Percentiles rank a stretch among this genome's conserved stretches.
These are phyloP conservation scores for Brassica juncea DNA, from an alignment of 345 rosid genomes.

Conservation along the genomic window DNA sequence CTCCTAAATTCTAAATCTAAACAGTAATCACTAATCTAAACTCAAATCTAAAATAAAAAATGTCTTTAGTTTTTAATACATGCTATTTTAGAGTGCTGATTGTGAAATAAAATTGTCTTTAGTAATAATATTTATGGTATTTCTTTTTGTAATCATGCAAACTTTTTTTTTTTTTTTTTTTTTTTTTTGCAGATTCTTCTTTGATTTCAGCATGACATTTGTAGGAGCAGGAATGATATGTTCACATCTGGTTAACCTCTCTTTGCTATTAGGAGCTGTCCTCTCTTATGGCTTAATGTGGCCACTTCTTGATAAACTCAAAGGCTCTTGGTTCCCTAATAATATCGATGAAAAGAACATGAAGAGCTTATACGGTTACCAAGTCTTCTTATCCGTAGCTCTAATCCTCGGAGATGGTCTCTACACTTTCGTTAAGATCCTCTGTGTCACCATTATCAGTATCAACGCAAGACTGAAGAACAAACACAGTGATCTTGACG, in stretches of 20 bases:
- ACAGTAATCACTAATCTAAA: background rate
- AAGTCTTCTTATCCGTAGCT: conserved; percentile 86
- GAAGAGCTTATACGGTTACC: conserved; percentile 89
- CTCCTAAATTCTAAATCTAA: background rate
- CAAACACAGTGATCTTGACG: conserved; percentile 32
- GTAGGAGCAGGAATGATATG: conserved; percentile 97
- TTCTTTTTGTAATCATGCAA: conserved; percentile 4
- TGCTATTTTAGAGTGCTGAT: background rate
- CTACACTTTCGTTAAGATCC: conserved; percentile 76
- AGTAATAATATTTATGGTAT: background rate
- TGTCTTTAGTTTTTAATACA: background rate
- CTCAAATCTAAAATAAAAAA: background rate
- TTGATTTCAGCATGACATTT: conserved; percentile 79
- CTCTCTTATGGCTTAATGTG: conserved; percentile 85
- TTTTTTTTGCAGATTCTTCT: conserved; percentile 60
- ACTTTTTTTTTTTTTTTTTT: background rate
- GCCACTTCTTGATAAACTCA: conserved; percentile 77
- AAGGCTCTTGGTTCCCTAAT: conserved; percentile 75
- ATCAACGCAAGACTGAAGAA: conserved; percentile 51
- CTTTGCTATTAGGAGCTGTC: conserved; percentile 80
- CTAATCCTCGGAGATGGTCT: conserved; percentile 93
- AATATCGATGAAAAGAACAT: conserved; percentile 66
- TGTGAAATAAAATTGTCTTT: background rate
- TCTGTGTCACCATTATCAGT: conserved; percentile 50
- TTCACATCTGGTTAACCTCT: conserved; percentile 77